A percentile compares a stretch with the other conserved stretches of the same genome.
Evolutionary conservation across 169 alveolate genomes (phyloP).

Genomic region (Babesia gibsoni): DNA sequence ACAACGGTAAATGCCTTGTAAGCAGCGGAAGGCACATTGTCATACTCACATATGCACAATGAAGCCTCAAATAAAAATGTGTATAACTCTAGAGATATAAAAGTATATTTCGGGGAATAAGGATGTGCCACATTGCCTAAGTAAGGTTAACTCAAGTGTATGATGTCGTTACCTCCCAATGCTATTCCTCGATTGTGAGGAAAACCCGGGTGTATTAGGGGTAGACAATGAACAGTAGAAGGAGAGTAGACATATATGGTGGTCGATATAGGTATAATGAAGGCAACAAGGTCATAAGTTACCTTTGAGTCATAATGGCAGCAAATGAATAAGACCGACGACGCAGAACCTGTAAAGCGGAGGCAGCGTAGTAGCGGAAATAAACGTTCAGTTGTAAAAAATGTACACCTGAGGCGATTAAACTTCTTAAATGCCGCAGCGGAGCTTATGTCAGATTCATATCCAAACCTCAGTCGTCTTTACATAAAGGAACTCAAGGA

Average conservation of each 20-base stretch:
- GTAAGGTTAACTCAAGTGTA: too few species aligned
- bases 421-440: constrained; percentile 39
- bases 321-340: not conserved
- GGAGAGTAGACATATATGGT: too few species aligned
- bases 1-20: too few species aligned
- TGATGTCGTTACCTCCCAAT: too few species aligned
- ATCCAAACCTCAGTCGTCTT: constrained; percentile 44
- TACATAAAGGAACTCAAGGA: constrained; percentile 53
- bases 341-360: not conserved
- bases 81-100: too few species aligned
- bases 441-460: constrained; percentile 1
- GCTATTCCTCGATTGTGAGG: too few species aligned
- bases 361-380: not conserved
- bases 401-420: constrained; percentile 29
- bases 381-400: constrained; percentile 10
- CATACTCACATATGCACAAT: not conserved
- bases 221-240: too few species aligned
- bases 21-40: not conserved
- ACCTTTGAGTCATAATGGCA: not conserved
- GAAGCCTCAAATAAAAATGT: not conserved
- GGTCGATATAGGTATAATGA: too few species aligned
- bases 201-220: too few species aligned
- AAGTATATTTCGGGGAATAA: too few species aligned
- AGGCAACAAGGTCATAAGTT: too few species aligned
- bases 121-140: too few species aligned